phyloP scores from a whole-genome alignment of 352 stramenopile genomes.

The Phytophthora agathidicida region DNA sequence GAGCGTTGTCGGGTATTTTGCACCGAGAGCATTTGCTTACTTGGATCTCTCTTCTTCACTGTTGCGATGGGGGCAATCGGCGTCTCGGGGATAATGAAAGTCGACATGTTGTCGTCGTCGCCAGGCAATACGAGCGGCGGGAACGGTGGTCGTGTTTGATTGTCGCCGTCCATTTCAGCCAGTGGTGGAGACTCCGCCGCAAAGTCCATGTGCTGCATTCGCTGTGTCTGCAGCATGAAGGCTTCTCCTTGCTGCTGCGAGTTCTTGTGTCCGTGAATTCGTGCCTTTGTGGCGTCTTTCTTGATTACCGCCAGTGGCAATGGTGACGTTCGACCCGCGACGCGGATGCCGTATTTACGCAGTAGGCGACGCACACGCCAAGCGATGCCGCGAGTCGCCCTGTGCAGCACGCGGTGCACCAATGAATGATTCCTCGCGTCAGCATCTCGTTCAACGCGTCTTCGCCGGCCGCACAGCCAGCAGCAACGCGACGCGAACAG shows the following conservation, averaged over 20 bases:
- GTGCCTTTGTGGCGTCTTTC: constrained; percentile 61
- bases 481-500: constrained; percentile 26
- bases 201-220: constrained; percentile 56
- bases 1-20: constrained; percentile 30
- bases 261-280: constrained; percentile 82
- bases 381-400: background rate
- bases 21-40: constrained; percentile 19
- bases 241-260: constrained; percentile 64
- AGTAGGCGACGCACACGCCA: constrained; percentile 16
- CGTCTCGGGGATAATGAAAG: background rate
- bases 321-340: constrained; percentile 37
- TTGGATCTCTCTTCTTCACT: constrained; percentile 27
- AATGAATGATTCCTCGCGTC: constrained; percentile 18
- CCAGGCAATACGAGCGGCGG: constrained; percentile 12
- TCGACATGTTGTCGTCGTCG: background rate
- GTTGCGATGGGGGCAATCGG: too few species aligned
- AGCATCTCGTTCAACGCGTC: background rate
- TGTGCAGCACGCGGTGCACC: constrained; percentile 15
- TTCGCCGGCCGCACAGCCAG: constrained; percentile 25
- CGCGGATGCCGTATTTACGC: constrained; percentile 8
- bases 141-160: background rate
- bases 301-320: constrained; percentile 71
- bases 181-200: constrained; percentile 15
- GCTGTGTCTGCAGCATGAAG: constrained; percentile 76
- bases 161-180: background rate